Percentiles rank a stretch among this genome's conserved stretches.
Conservation (phyloP, 371 early-diverging fungal genomes). For the Vittaforma corneae region DNA sequence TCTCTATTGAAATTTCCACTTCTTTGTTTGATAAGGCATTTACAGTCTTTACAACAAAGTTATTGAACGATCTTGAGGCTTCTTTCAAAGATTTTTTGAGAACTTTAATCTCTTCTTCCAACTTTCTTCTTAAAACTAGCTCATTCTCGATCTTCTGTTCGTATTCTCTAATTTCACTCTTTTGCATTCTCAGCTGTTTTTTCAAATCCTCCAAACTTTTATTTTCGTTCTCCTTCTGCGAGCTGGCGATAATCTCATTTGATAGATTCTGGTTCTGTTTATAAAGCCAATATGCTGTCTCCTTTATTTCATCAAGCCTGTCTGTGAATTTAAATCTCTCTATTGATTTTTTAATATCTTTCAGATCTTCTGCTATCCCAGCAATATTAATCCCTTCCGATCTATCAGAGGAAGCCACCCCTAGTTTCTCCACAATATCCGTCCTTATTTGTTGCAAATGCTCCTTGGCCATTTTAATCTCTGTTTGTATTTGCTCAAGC, state of each 20-base stretch:
- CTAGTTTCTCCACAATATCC: constrained; percentile 10
- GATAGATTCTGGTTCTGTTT: constrained; percentile 9
- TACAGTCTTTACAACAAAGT: not conserved
- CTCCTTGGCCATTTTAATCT: constrained; percentile 13
- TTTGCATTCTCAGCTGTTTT: constrained; percentile 40
- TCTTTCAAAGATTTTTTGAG: constrained; percentile 18
- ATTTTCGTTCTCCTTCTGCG: not conserved
- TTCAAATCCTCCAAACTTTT: constrained; percentile 29
- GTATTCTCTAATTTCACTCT: constrained; percentile 46
- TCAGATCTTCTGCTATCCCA: not conserved
- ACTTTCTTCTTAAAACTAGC: constrained; percentile 15
- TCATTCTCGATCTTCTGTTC: constrained; percentile 48
- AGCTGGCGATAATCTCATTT: not conserved
- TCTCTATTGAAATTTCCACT: constrained; percentile 4
- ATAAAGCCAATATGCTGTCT: constrained; percentile 15
- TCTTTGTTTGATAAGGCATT: constrained; percentile 5
- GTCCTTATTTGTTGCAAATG: constrained; percentile 6
- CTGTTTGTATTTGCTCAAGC: constrained; percentile 2
- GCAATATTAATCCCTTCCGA: not conserved
- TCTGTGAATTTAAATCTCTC: not conserved
- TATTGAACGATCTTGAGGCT: not conserved
- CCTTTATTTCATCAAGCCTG: constrained; percentile 3
- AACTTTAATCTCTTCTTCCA: constrained; percentile 40
- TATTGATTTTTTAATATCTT: not conserved
- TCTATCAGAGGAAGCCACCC: not conserved